Evolutionary conservation across 306 rosid genomes (phyloP), one percentile per base, ranked within the genome.

Genomic region (Adenanthera pavonina): DNA sequence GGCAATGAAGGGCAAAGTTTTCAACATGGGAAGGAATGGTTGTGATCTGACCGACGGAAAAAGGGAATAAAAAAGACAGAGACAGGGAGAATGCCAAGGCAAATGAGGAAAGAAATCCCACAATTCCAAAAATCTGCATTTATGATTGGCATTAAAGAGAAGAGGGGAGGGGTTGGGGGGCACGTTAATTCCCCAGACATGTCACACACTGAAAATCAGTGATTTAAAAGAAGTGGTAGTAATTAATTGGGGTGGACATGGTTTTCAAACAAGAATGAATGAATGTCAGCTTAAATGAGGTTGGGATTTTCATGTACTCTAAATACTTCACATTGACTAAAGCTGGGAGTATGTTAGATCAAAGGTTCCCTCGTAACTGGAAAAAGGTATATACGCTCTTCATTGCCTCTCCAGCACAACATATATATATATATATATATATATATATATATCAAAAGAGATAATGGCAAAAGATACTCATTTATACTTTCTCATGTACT

Each of bases 171-270:
- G 30, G 30, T 25, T 25, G 30, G n/a, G 80, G 72, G 73, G 14
- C 57, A 80, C 83, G 81, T 85, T 82, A 82, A 80, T 88, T 85
- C 87, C 83, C 77, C 65, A 83, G 88, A 88, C 86, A 88, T 67
- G 65, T 25, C 36, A 59, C 65, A 74, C 82, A 69, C 68, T 64
- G 40, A 61, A 61, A 61, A 33, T 38, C 68, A 30, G 68, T 5
- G 74, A 70, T 78, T 25, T 81, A 59, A 75, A 78, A 48, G 33
- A 51, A 59, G 12, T 14, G 59, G 17, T 15, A 15, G 51, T 5
- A 64, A 65, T 66, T 49, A 64, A 6, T 44, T 73, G 13, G 47
- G 3, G 53, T 73, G 30, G 30, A 8, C 72, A 77, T 82, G 75
- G 60, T 79, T 65, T 84, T 76, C 83, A 84, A 82, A 53, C 80